These are phyloP conservation scores for Blastobotrys parvus DNA, from an alignment of 805 yeast genomes.

Conservation along the genomic window DNA sequence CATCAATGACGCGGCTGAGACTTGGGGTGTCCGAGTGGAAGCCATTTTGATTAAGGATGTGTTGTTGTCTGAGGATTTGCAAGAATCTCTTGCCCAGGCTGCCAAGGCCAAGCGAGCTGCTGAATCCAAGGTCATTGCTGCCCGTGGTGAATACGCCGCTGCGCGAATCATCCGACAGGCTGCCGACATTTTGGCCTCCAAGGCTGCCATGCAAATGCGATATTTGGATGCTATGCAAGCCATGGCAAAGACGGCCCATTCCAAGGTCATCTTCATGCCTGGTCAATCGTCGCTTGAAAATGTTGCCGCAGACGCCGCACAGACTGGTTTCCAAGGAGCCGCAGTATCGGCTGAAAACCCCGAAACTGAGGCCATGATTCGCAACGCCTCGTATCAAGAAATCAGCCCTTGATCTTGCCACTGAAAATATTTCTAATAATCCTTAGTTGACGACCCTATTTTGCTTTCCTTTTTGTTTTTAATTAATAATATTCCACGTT, in stretches of 20 bases:
- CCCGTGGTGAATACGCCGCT: conserved; percentile 67
- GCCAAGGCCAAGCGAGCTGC: conserved; percentile 71
- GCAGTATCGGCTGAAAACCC: background rate
- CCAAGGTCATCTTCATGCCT: conserved; percentile 74
- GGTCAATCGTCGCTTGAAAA: conserved; percentile 34
- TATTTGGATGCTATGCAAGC: conserved; percentile 71
- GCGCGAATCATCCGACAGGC: conserved; percentile 74
- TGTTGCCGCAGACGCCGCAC: conserved; percentile 11
- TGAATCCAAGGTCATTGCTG: conserved; percentile 66
- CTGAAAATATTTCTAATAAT: too few species aligned
- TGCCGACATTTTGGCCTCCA: conserved; percentile 64
- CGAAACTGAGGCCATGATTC: background rate
- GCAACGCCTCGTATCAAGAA: conserved; percentile 4
- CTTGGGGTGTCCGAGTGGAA: conserved; percentile 67
- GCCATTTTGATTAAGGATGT: conserved; percentile 62
- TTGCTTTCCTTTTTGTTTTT: too few species aligned
- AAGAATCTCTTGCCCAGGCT: conserved; percentile 58
- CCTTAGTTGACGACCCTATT: too few species aligned
- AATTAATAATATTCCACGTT: too few species aligned
- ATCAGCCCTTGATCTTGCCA: too few species aligned
- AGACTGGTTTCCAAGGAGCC: conserved; percentile 5
- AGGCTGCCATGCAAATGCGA: conserved; percentile 72
- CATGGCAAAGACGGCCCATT: conserved; percentile 53
- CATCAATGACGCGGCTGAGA: conserved; percentile 51
- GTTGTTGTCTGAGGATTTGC: conserved; percentile 44